Evolutionary conservation across 495 filamentous ascomycete species (phyloP).

Genomic region (Thermochaetoides thermophila): DNA sequence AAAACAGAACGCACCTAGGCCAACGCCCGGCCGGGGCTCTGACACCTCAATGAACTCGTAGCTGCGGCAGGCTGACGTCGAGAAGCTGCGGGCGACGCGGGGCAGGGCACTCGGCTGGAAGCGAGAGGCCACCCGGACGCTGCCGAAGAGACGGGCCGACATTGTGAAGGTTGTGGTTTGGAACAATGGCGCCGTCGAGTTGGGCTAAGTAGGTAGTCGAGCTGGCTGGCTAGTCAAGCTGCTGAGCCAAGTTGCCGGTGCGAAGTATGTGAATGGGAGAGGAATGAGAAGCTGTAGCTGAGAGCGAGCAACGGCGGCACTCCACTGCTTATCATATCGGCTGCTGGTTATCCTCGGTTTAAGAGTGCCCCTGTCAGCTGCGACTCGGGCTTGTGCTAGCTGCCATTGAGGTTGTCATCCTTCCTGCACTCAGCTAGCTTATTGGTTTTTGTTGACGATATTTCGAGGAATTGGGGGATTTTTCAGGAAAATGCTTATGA

Average conservation of each 20-base stretch:
- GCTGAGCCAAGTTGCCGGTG: too few species aligned
- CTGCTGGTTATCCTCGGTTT: constrained; percentile 17
- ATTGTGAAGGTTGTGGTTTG: constrained; percentile 42
- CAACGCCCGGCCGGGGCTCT: constrained; percentile 73
- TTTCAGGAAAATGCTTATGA: too few species aligned
- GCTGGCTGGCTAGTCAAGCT: too few species aligned
- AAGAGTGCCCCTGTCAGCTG: too few species aligned
- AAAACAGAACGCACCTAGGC: constrained; percentile 65
- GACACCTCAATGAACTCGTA: constrained; percentile 78
- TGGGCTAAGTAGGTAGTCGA: too few species aligned
- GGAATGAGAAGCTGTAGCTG: background rate
- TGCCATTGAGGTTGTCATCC: too few species aligned
- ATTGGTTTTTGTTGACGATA: too few species aligned
- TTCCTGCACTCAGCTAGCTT: too few species aligned
- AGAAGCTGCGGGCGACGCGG: constrained; percentile 39
- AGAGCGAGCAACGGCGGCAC: background rate
- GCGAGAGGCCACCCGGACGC: too few species aligned
- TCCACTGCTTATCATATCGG: too few species aligned
- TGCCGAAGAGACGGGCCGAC: constrained; percentile 47
- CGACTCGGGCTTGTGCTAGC: too few species aligned
- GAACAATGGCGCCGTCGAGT: constrained; percentile 6
- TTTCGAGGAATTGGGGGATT: too few species aligned
- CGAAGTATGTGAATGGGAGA: background rate
- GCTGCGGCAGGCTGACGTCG: constrained; percentile 32
- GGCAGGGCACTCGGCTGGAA: constrained; percentile 33